phyloP scores from a whole-genome alignment of 2,329 filamentous ascomycete genomes.

The Stachybotrys elegans region DNA sequence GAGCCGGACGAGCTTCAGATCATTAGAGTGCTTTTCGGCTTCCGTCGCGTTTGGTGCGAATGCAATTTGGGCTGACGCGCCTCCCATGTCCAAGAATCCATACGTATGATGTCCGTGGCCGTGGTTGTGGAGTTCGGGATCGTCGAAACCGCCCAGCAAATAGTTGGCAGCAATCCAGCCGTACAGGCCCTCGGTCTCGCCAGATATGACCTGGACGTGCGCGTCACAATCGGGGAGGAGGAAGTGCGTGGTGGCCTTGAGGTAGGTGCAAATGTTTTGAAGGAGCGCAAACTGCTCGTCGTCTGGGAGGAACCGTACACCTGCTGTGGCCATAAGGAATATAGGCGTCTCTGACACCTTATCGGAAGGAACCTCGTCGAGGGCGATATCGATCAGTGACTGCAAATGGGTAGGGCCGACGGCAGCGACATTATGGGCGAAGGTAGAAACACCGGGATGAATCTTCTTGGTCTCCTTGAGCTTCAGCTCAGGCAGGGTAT shows the following conservation, averaged over 20 bases:
- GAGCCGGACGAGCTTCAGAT: slow-evolving; percentile 80
- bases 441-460: slow-evolving; percentile 86
- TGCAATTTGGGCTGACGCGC: slow-evolving; percentile 94
- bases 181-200: slow-evolving; percentile 92
- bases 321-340: slow-evolving; percentile 92
- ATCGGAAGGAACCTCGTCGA: slow-evolving; percentile 68
- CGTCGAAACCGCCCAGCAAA: slow-evolving; percentile 83
- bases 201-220: slow-evolving; percentile 91
- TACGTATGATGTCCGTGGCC: slow-evolving; percentile 91
- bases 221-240: slow-evolving; percentile 82
- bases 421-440: slow-evolving; percentile 67
- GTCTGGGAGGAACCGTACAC: slow-evolving; percentile 80
- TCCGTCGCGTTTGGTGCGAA: slow-evolving; percentile 94
- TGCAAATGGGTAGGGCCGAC: slow-evolving; percentile 81
- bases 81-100: slow-evolving; percentile 97
- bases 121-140: slow-evolving; percentile 67
- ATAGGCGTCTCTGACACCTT: slow-evolving; percentile 82
- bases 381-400: slow-evolving; percentile 74
- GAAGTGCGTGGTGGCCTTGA: slow-evolving; percentile 72
- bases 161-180: slow-evolving; percentile 99
- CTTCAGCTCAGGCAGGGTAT: slow-evolving; percentile 70
- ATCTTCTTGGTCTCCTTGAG: slow-evolving; percentile 92
- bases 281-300: slow-evolving; percentile 69
- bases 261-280: slow-evolving; percentile 75
- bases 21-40: slow-evolving; percentile 80